Base-by-base conservation (phyloP, 2,329 filamentous ascomycete species). In the Hypoxylon rubiginosum region DNA sequence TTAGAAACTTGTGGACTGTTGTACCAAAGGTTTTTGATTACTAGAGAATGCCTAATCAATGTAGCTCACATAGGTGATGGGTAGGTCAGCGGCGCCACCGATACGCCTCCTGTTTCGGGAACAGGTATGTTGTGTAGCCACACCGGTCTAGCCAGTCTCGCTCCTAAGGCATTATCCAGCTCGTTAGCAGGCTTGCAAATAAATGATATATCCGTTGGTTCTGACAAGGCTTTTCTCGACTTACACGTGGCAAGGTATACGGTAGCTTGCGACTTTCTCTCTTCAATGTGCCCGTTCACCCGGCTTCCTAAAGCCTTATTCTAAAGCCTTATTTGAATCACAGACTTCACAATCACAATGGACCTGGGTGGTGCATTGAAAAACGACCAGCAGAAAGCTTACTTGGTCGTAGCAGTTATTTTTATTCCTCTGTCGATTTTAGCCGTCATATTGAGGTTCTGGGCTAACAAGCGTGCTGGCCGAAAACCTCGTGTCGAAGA, bases 401-500 rank as follows among this genome's bases (percentile, higher is more conserved):
- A 36, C 13, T 48, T 57, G 8, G 36, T 48, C 41, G 41, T 57
- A 32, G 54, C 39, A 26, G 24, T 57, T n/a, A 39, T 57, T 8
- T 57, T 57, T 32, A 46, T 24, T 26, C 54, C 54, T 17, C 39
- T 57, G 19, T 57, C 54, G 4, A 48, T 57, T 2, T 24, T 46
- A 19, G 54, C 54, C 21, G 54, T 57, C n/a, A 48, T 57, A 10
- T 57, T 57, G 41, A 57, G 55, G 43, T 58, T 58, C 21, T 50
- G 43, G 43, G 55, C 55, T 13, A 50, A 1, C 24, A 58, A 50
- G 55, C 55, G 41, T 28, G n/a, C 26, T 50, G 55, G 55, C 1
- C 55, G 55, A 45, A 58, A 49, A 43, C 55, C 34, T 50, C 26
- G 50, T 17, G n/a, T 39, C 28, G 55, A 58, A 39, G 55, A 58